These are phyloP conservation scores for Pseudocercospora ulei DNA, from an alignment of 2,329 filamentous ascomycete genomes.

Conservation along the genomic window DNA sequence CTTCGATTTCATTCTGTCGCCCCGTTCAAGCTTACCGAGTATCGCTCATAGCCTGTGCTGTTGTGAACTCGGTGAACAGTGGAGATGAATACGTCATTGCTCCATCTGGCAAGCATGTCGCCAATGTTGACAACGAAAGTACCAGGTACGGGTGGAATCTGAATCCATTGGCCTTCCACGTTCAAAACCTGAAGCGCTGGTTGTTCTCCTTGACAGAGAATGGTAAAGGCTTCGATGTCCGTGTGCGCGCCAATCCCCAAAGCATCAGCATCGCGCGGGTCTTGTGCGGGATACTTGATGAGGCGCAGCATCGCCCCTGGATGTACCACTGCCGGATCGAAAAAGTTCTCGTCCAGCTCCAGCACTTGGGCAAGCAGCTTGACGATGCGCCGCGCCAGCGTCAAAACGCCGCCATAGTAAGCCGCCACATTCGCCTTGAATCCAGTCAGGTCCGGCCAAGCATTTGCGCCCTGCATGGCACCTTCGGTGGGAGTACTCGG, in stretches of 20 bases:
- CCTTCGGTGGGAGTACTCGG: constrained; percentile 3
- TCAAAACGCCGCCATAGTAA: constrained; percentile 35
- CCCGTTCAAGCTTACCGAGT: too few species aligned
- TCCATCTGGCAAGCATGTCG: constrained; percentile 44
- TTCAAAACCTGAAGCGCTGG: constrained; percentile 26
- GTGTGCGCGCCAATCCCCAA: constrained; percentile 35
- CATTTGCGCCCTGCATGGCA: constrained; percentile 22
- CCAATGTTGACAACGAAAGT: constrained; percentile 46
- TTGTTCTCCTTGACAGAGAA: constrained; percentile 19
- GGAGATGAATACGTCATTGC: constrained; percentile 39
- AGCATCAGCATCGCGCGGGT: constrained; percentile 22
- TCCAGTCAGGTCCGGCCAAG: constrained; percentile 27
- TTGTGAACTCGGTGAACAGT: constrained; percentile 44
- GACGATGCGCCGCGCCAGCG: constrained; percentile 35
- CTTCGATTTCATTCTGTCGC: too few species aligned
- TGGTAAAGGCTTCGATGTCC: constrained; percentile 28
- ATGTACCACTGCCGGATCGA: constrained; percentile 35
- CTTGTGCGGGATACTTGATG: constrained; percentile 34
- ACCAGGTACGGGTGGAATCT: constrained; percentile 39
- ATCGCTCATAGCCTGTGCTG: constrained; percentile 35
- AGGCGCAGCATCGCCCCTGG: constrained; percentile 36
- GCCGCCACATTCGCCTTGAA: constrained; percentile 33
- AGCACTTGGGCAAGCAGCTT: constrained; percentile 36
- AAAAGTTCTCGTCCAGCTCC: constrained; percentile 33
- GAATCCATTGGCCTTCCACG: constrained; percentile 38